Evolutionary conservation across 208 protist species (phyloP).

Genomic region (Crithidia fasciculata): DNA sequence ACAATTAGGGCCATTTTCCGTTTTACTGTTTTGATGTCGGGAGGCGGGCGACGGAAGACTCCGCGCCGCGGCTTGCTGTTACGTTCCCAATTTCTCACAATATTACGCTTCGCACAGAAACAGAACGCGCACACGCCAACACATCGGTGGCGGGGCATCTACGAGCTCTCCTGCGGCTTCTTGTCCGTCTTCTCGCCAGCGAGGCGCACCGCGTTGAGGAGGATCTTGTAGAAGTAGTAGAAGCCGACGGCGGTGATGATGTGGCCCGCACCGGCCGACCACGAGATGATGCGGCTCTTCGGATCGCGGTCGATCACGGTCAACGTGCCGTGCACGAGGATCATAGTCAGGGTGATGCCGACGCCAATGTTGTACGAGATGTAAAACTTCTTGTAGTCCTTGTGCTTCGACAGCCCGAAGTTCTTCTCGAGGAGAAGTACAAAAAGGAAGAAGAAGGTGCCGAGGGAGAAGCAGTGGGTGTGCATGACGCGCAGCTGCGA

Average conservation of each 20-base stretch:
- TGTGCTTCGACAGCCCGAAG: slow-evolving; percentile 48
- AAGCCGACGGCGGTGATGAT: slow-evolving; percentile 46
- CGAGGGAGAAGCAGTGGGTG: slow-evolving; percentile 69
- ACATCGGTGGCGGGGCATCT: not conserved
- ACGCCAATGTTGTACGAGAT: slow-evolving; percentile 59
- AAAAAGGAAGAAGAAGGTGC: slow-evolving; percentile 63
- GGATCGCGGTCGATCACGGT: slow-evolving; percentile 51
- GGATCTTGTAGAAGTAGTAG: slow-evolving; percentile 61
- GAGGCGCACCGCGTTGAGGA: slow-evolving; percentile 37
- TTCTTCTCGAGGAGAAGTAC: slow-evolving; percentile 65
- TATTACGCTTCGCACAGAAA: too few species aligned
- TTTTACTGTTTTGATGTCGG: too few species aligned
- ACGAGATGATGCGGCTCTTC: slow-evolving; percentile 40
- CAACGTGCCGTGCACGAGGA: slow-evolving; percentile 60
- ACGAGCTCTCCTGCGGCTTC: slow-evolving; percentile 12
- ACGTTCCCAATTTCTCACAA: too few species aligned
- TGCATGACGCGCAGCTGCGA: slow-evolving; percentile 68
- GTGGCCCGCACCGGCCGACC: slow-evolving; percentile 58
- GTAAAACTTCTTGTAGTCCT: slow-evolving; percentile 76
- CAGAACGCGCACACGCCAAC: too few species aligned
- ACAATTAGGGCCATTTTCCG: too few species aligned
- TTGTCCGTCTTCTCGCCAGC: slow-evolving; percentile 16
- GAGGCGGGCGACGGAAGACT: too few species aligned
- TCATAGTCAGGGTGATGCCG: slow-evolving; percentile 62
- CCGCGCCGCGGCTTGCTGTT: too few species aligned